phyloP scores from a whole-genome alignment of 352 stramenopile genomes.

The Globisporangium paroecandrum region DNA sequence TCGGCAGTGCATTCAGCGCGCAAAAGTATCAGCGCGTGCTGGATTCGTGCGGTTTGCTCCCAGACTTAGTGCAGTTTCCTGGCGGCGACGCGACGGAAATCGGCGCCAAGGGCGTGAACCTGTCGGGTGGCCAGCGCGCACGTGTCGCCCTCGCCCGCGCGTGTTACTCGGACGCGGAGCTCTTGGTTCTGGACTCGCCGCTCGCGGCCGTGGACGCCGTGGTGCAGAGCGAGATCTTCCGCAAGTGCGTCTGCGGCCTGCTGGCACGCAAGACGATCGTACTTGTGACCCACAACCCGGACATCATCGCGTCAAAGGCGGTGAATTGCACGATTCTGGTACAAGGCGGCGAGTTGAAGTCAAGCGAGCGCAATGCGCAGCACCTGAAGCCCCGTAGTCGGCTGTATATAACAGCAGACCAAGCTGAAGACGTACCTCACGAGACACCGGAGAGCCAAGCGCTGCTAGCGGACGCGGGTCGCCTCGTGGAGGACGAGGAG shows the following conservation, averaged over 20 bases:
- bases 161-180: conserved; percentile 5
- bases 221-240: conserved; percentile 86
- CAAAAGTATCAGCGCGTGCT: background rate
- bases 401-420: background rate
- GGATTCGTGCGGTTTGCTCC: background rate
- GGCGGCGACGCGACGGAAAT: background rate
- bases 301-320: conserved; percentile 2
- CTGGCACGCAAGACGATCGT: conserved; percentile 34
- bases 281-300: background rate
- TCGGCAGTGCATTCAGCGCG: background rate
- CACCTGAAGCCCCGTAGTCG: background rate
- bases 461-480: background rate
- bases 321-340: background rate
- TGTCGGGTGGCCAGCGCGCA: background rate
- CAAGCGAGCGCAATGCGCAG: background rate
- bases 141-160: background rate
- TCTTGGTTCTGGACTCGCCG: conserved; percentile 86
- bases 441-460: background rate
- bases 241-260: conserved; percentile 11
- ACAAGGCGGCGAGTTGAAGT: background rate
- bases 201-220: conserved; percentile 89
- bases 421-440: background rate
- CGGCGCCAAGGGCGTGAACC: background rate
- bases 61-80: background rate
- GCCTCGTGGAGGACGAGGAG: conserved; percentile 4